Percentiles rank a stretch among this genome's conserved stretches.
Conservation (phyloP, 495 filamentous ascomycete species). For the Neurospora sp. region DNA sequence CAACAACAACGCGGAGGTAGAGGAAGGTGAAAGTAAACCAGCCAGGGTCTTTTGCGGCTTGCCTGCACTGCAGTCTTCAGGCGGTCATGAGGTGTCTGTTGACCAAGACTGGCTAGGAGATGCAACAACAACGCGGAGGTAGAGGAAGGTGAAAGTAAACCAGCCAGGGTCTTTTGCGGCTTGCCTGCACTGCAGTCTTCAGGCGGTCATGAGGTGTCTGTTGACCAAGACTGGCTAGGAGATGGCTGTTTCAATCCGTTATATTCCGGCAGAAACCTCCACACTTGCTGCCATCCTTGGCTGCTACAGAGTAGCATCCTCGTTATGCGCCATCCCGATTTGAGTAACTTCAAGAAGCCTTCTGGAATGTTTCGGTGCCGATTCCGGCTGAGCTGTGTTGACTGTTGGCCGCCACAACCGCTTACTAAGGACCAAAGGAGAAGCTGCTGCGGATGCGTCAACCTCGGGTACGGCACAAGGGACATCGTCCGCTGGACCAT, state of each 20-base stretch:
- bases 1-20: too few species aligned
- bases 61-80: too few species aligned
- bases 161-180: neutral
- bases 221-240: neutral
- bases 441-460: neutral
- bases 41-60: too few species aligned
- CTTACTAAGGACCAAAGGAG: neutral
- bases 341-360: neutral
- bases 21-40: too few species aligned
- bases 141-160: neutral
- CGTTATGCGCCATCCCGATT: neutral
- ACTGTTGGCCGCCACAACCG: neutral
- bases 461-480: neutral
- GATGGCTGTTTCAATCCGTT: neutral
- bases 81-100: too few species aligned
- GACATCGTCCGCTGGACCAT: neutral
- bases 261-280: neutral
- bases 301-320: neutral
- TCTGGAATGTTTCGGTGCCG: neutral
- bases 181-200: neutral
- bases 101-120: too few species aligned
- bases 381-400: neutral
- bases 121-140: neutral
- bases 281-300: neutral
- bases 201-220: neutral